phyloP scores from a whole-genome alignment of 108 stramenopile species.

The Nitzschia sp. region DNA sequence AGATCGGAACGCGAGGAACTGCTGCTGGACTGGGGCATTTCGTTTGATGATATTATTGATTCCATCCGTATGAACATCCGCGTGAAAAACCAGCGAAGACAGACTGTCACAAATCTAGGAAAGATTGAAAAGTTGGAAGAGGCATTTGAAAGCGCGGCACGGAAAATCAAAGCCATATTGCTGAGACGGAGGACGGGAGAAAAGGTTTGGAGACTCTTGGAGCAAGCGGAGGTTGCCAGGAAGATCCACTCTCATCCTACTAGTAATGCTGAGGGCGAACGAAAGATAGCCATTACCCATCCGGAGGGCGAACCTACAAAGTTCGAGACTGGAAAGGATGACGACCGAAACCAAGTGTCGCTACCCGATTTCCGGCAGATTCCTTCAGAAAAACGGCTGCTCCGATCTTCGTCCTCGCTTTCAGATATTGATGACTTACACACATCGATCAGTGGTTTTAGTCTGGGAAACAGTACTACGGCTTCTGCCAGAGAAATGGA shows the following conservation, averaged over 20 bases:
- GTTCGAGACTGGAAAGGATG: neutral
- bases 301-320: neutral
- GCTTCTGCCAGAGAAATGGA: constrained; percentile 37
- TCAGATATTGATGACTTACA: constrained; percentile 9
- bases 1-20: constrained; percentile 62
- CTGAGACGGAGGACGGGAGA: constrained; percentile 29
- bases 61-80: constrained; percentile 62
- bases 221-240: constrained; percentile 24
- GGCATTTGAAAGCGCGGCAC: constrained; percentile 46
- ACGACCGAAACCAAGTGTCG: neutral
- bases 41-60: constrained; percentile 59
- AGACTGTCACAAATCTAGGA: constrained; percentile 67
- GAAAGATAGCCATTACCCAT: neutral
- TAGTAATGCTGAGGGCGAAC: neutral
- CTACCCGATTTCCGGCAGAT: neutral
- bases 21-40: constrained; percentile 56
- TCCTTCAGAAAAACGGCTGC: neutral
- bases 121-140: constrained; percentile 53
- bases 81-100: constrained; percentile 66
- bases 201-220: constrained; percentile 26
- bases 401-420: constrained; percentile 1
- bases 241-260: neutral
- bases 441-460: constrained; percentile 12
- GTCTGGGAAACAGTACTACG: constrained; percentile 35
- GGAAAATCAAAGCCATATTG: constrained; percentile 44